Evolutionary conservation across 495 filamentous ascomycete genomes (phyloP).

Genomic region (Aspergillus coremiiformis): DNA sequence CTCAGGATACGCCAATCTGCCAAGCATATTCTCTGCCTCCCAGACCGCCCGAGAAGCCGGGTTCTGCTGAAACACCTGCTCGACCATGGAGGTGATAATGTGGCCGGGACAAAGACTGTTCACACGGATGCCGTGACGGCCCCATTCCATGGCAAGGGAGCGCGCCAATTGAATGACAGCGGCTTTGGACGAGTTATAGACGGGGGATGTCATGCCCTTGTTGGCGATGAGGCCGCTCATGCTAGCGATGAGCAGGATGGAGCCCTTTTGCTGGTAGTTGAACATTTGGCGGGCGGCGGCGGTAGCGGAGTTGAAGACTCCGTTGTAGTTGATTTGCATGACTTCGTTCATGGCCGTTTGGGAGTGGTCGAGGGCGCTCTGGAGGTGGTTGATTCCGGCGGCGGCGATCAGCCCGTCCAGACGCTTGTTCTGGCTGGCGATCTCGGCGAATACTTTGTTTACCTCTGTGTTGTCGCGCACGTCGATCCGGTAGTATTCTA

Average conservation of each 20-base stretch:
- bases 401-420: slow-evolving; percentile 78
- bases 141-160: slow-evolving; percentile 68
- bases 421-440: slow-evolving; percentile 47
- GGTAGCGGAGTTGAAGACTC: slow-evolving; percentile 70
- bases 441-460: slow-evolving; percentile 44
- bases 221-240: slow-evolving; percentile 82
- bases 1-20: slow-evolving; percentile 51
- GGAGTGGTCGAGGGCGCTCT: slow-evolving; percentile 60
- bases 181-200: slow-evolving; percentile 66
- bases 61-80: slow-evolving; percentile 57
- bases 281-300: slow-evolving; percentile 73
- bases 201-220: slow-evolving; percentile 56
- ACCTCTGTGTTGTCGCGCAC: slow-evolving; percentile 52
- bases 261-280: slow-evolving; percentile 49
- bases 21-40: slow-evolving; percentile 65
- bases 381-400: slow-evolving; percentile 71
- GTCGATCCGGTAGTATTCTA: slow-evolving; percentile 58
- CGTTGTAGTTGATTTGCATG: slow-evolving; percentile 67
- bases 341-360: slow-evolving; percentile 57
- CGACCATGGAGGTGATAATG: slow-evolving; percentile 66
- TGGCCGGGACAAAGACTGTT: slow-evolving; percentile 64
- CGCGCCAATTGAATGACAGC: slow-evolving; percentile 59
- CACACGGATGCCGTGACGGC: slow-evolving; percentile 56
- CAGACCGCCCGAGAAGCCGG: slow-evolving; percentile 52
- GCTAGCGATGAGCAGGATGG: slow-evolving; percentile 65